phyloP scores from a whole-genome alignment of 106 monocot genomes.

The Dactylorhiza incarnata region DNA sequence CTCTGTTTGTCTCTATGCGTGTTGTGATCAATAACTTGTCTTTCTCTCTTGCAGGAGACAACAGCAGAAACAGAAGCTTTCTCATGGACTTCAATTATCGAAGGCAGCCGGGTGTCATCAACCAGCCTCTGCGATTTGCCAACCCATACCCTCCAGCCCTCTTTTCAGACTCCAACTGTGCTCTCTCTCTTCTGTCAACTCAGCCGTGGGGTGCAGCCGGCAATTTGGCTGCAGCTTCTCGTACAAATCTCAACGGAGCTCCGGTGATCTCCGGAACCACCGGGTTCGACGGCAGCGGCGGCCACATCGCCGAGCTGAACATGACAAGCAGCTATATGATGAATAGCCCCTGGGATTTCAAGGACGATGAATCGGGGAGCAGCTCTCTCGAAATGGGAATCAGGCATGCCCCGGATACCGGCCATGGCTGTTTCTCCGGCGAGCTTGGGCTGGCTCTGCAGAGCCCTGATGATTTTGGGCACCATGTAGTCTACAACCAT shows the following conservation, averaged over 20 bases:
- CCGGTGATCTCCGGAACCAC: constrained; percentile 7
- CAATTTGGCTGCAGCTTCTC: neutral
- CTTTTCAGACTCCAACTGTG: constrained; percentile 71
- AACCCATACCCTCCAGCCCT: constrained; percentile 7
- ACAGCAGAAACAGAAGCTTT: constrained; percentile 37
- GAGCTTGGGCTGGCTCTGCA: constrained; percentile 91
- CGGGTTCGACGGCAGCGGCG: constrained; percentile 9
- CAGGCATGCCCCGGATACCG: constrained; percentile 6
- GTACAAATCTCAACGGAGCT: constrained; percentile 15
- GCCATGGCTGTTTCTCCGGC: constrained; percentile 43
- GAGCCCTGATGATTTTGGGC: neutral
- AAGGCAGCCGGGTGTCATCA: constrained; percentile 11
- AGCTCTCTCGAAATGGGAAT: constrained; percentile 25
- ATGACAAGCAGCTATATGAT: constrained; percentile 10
- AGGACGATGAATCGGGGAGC: constrained; percentile 18
- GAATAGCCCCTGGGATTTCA: constrained; percentile 29
- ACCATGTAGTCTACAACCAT: neutral
- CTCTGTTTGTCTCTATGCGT: no score
- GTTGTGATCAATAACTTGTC: neutral
- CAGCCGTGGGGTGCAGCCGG: constrained; percentile 37
- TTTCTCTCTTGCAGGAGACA: constrained; percentile 14
- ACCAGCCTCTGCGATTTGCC: constrained; percentile 7
- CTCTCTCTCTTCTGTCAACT: constrained; percentile 99
- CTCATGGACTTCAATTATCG: constrained; percentile 59
- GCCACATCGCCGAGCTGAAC: constrained; percentile 20